phyloP scores from a whole-genome alignment of 805 yeast genomes.

The Monosporozyma siamensis region DNA sequence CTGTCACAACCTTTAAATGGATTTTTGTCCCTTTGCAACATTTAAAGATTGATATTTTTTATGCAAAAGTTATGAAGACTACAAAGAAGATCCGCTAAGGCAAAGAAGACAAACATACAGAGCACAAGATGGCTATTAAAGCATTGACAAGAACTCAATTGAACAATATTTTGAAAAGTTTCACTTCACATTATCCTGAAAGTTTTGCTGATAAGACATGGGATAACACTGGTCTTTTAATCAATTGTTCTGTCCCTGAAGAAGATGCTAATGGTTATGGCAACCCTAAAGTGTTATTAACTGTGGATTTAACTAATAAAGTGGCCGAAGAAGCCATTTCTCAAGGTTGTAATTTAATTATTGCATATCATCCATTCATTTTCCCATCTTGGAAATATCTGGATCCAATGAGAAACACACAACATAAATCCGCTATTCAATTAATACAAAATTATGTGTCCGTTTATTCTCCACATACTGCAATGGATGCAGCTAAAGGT shows the following conservation, averaged over 20 bases:
- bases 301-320: slow-evolving; percentile 74
- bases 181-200: slow-evolving; percentile 73
- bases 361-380: slow-evolving; percentile 93
- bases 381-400: slow-evolving; percentile 79
- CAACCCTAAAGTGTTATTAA: slow-evolving; percentile 40
- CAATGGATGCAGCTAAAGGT: slow-evolving; percentile 83
- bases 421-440: slow-evolving; percentile 65
- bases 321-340: slow-evolving; percentile 82
- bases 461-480: slow-evolving; percentile 93
- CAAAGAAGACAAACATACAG: not conserved
- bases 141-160: slow-evolving; percentile 26
- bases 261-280: slow-evolving; percentile 8
- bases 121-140: not conserved
- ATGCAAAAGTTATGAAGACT: no score
- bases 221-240: slow-evolving; percentile 92
- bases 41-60: no score
- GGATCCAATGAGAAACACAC: slow-evolving; percentile 54
- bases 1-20: no score
- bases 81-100: no score
- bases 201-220: slow-evolving; percentile 77
- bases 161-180: slow-evolving; percentile 38
- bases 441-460: slow-evolving; percentile 70
- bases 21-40: no score
- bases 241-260: slow-evolving; percentile 47
- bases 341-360: slow-evolving; percentile 43